Base-by-base conservation (phyloP, 2,329 filamentous ascomycete genomes). In the Metarhizium sp. region DNA sequence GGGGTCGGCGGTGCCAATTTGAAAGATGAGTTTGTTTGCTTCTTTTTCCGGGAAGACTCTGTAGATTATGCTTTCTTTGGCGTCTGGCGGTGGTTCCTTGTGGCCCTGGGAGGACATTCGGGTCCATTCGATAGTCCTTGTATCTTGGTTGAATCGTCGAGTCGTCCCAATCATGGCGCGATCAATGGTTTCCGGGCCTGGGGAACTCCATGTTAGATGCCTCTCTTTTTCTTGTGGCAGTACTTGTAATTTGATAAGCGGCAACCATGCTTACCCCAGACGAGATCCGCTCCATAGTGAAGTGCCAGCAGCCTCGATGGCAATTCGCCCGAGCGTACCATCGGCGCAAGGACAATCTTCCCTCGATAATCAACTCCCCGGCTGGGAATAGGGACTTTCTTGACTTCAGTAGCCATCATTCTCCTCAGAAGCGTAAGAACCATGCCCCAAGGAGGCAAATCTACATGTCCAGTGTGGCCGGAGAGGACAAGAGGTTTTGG, bases 251-350 rank as follows among this genome's bases (percentile, higher is more conserved):
- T 40, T 40, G 38, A 16, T 16, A n/a, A 40, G 34, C 14, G 14
- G 14, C 14, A 40, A 14, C 13, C 2, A 32, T 25, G 13, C 78
- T 62, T 70, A 88, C 87, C 92, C 92, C 94, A 99, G 61, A 99
- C 94, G 16, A 99, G 78, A 71, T 99, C 94, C 53, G 94, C 94
- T 61, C 94, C 94, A 70, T 99, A 97, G 67, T 95, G 88, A 59
- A 99, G 82, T 36, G 94, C 90, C 47, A 95, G 74, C 30, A 99
- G 80, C 57, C 94, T 86, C 43, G 90, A 94, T 3, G 94, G 92
- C 58, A 96, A 77, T 76, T 99, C 94, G 67, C 94, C 94, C n/a
- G 90, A 95, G 62, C 94, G 87, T 56, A 96, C 92, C 94, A 99
- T 99, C 45, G 94, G 94, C 59, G 94, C 94, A 60, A 99, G 86